Percentiles rank a stretch among this genome's conserved stretches.
phyloP scores from a whole-genome alignment of 2,329 filamentous ascomycete genomes.

The Phialophora tarda region DNA sequence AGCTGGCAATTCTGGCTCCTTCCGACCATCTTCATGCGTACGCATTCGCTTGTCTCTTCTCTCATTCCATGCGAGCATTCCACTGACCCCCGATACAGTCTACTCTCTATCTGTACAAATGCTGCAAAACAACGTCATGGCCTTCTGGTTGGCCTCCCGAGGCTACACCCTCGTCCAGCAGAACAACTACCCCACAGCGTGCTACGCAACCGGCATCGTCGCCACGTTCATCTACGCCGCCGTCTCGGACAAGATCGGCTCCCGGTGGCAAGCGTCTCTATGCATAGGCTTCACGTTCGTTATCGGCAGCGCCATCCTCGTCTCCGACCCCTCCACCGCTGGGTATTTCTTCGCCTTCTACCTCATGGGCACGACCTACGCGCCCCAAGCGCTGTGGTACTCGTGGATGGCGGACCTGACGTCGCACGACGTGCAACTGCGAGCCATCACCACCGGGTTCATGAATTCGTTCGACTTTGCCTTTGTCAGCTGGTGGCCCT shows the following conservation, averaged over 20 bases:
- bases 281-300: constrained; percentile 53
- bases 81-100: constrained; percentile 30
- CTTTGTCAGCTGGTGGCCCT: constrained; percentile 44
- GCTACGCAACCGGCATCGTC: constrained; percentile 52
- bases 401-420: constrained; percentile 53
- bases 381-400: constrained; percentile 56
- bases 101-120: constrained; percentile 54
- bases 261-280: constrained; percentile 53
- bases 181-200: constrained; percentile 54
- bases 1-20: constrained; percentile 57
- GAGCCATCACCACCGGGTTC: constrained; percentile 45
- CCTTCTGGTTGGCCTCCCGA: constrained; percentile 53
- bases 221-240: constrained; percentile 51
- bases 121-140: constrained; percentile 54
- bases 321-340: constrained; percentile 43
- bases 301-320: constrained; percentile 49
- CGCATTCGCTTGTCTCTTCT: background rate
- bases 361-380: constrained; percentile 53
- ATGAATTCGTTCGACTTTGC: constrained; percentile 47
- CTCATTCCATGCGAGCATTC: background rate
- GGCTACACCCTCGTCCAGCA: constrained; percentile 53
- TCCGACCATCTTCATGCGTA: constrained; percentile 53
- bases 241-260: constrained; percentile 51
- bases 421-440: constrained; percentile 45
- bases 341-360: constrained; percentile 55